Base-by-base conservation (phyloP, 2,329 filamentous ascomycete species). In the Coleophoma eucalyptorum region DNA sequence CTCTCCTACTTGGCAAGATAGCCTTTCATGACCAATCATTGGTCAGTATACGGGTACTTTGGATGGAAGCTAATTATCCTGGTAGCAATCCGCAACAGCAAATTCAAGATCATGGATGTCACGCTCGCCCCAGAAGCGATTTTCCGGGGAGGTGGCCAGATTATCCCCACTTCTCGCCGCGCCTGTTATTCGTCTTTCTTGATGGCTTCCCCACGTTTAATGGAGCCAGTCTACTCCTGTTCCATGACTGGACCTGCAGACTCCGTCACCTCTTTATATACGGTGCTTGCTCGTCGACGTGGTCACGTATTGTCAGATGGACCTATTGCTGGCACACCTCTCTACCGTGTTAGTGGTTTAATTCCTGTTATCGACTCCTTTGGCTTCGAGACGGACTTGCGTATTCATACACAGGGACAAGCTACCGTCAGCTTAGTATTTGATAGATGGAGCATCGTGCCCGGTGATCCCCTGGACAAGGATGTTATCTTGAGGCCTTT, bases 331-430 rank as follows among this genome's bases (percentile, higher is more conserved):
- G 94, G 94, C 20, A 97, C 94, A 10, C 94, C 93, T 4, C 79
- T 99, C 11, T 97, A 97, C 71, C 87, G 89, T 19, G 92, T 97
- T 48, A 89, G 86, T 62, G 94, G 94, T 3, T 77, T 97, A 46
- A 84, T 99, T 50, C 94, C 94, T 10, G 94, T 97, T 53, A 96
- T 99, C 65, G 94, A 99, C 74, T 91, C 86, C 31, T 99, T 99
- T 65, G 94, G 94, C 18, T 97, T 99, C 70, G 94, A 99, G 75
- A 97, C 94, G 13, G 94, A 99, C 73, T 78, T 99, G 51, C 81
- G 94, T 55, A 97, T 97, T 65, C 92, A 96, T 70, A 97, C 93
- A 0, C 90, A 97, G 73, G 93, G 94, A 48, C 87, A 91, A 67
- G 91, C 92, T 50, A 92, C 90, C 64, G 84, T 97, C 48, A 91